Conservation (phyloP, 1,284 basidiomycete species). For the Mrakiaceae sp. region DNA sequence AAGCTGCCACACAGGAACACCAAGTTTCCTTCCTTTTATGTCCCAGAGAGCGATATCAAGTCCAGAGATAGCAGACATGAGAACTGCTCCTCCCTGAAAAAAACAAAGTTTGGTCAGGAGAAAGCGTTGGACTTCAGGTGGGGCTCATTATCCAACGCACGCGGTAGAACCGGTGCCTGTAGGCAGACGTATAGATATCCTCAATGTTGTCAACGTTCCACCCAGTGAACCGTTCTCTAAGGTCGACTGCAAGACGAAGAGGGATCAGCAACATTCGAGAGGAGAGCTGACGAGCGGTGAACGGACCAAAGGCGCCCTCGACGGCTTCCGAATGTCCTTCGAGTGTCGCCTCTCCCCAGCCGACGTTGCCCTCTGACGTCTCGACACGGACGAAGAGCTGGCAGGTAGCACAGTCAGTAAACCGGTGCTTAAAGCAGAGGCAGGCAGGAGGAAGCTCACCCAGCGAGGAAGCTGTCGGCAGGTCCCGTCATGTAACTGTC, state of each 20-base stretch:
- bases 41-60: constrained; percentile 39
- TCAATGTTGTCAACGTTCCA: constrained; percentile 19
- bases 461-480: constrained; percentile 7
- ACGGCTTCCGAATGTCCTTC: constrained; percentile 22
- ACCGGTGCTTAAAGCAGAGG: neutral
- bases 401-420: constrained; percentile 33
- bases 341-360: constrained; percentile 45
- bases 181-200: constrained; percentile 22
- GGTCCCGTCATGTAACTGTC: neutral
- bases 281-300: no score
- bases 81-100: constrained; percentile 18
- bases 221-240: no score
- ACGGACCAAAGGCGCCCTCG: no score
- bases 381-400: constrained; percentile 63
- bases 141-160: no score
- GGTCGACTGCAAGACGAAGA: no score
- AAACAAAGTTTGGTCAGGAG: no score
- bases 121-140: no score
- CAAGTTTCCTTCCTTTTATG: constrained; percentile 65
- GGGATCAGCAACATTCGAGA: no score
- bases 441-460: neutral
- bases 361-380: constrained; percentile 53
- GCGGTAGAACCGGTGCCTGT: constrained; percentile 23
- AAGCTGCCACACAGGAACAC: constrained; percentile 62
- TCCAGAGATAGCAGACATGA: constrained; percentile 23